phyloP scores from a whole-genome alignment of 1,139 yeast species.

The Groenewaldozyma auringiensis region DNA sequence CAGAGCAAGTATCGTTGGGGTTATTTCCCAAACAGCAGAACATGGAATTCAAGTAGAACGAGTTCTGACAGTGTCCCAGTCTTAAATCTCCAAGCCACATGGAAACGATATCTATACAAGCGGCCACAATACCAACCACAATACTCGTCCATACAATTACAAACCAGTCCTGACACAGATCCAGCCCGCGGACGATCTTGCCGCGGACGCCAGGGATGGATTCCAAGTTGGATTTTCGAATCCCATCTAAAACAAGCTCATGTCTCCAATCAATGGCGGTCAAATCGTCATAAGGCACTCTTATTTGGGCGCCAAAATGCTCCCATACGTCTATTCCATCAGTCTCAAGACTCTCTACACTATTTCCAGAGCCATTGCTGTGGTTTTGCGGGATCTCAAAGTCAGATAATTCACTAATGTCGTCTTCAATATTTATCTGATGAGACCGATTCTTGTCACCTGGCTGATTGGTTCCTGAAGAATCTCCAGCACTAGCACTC shows the following conservation, averaged over 20 bases:
- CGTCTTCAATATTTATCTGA: no score
- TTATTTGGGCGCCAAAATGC: constrained; percentile 6
- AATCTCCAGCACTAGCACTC: no score
- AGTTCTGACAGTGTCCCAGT: constrained; percentile 39
- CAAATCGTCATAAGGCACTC: constrained; percentile 27
- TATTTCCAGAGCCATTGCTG: not conserved
- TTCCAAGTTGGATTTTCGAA: constrained; percentile 16
- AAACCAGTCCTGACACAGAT: constrained; percentile 40
- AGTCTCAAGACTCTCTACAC: constrained; percentile 24
- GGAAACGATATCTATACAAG: constrained; percentile 51
- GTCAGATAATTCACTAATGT: no score
- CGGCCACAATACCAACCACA: constrained; percentile 51
- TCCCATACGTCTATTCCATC: not conserved
- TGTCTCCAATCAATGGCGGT: constrained; percentile 39
- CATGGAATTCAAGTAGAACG: constrained; percentile 32
- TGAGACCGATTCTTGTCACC: no score
- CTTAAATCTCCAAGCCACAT: constrained; percentile 59
- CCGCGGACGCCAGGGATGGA: constrained; percentile 16
- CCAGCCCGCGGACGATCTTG: constrained; percentile 7
- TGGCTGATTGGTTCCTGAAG: no score
- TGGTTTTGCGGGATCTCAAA: no score
- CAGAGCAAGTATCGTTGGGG: constrained; percentile 25
- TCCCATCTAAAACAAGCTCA: constrained; percentile 31
- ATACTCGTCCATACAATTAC: constrained; percentile 51
- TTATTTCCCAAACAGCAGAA: constrained; percentile 34